Evolutionary conservation across 305 asterid species (phyloP).

Genomic region (Galium porrigens): DNA sequence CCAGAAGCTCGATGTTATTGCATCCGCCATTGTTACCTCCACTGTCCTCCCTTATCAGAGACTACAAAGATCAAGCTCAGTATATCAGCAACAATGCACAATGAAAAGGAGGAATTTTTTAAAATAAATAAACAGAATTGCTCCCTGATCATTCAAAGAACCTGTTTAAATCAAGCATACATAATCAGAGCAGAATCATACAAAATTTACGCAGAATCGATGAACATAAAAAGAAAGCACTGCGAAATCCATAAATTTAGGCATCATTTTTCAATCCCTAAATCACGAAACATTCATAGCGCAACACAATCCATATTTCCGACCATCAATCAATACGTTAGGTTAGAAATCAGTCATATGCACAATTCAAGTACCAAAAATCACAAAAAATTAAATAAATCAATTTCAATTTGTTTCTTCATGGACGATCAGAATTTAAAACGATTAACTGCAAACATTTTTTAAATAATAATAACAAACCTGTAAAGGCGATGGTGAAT

Average conservation of each 20-base stretch:
- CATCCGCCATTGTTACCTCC: not conserved
- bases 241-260: not conserved
- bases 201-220: not conserved
- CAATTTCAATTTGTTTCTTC: not conserved
- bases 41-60: conserved; percentile 5
- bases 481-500: not conserved
- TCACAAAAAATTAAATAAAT: too few relatives aligned
- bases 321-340: not conserved
- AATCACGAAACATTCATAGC: not conserved
- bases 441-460: not conserved
- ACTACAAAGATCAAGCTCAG: conserved; percentile 8
- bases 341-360: not conserved
- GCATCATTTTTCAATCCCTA: not conserved
- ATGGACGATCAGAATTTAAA: not conserved
- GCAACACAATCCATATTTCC: not conserved
- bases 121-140: not conserved
- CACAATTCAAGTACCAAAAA: not conserved
- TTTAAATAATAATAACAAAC: not conserved
- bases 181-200: not conserved
- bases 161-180: not conserved
- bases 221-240: not conserved
- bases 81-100: not conserved
- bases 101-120: not conserved
- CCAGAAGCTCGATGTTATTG: conserved; percentile 11
- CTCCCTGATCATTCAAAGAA: not conserved